These are phyloP conservation scores for Boletus pseudo-olivaceus DNA, from an alignment of 768 basidiomycete species.

Conservation along the genomic window DNA sequence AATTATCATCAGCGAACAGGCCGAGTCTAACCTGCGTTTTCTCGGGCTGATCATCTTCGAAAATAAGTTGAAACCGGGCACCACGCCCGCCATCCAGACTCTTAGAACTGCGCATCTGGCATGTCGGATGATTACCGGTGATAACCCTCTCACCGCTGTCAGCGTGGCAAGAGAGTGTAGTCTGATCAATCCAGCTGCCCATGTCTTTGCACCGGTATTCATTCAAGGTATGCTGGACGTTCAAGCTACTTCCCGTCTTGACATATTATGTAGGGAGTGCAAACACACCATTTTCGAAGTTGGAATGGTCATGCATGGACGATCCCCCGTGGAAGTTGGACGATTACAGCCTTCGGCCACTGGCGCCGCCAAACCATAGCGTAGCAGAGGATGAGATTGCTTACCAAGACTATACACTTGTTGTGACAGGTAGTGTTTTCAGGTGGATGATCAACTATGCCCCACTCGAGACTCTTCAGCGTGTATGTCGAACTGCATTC, in stretches of 20 bases:
- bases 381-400: conserved; percentile 69
- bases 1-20: conserved; percentile 68
- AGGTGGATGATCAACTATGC: conserved; percentile 98
- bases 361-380: conserved; percentile 65
- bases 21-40: conserved; percentile 86
- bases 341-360: conserved; percentile 80
- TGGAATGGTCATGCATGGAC: conserved; percentile 93
- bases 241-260: neutral
- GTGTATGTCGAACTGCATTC: conserved; percentile 43
- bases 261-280: conserved; percentile 46
- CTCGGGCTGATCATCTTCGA: conserved; percentile 96
- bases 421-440: conserved; percentile 93
- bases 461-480: conserved; percentile 88
- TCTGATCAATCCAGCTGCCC: conserved; percentile 81
- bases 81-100: conserved; percentile 84
- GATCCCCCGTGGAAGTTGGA: conserved; percentile 84
- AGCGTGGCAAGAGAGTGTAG: conserved; percentile 95
- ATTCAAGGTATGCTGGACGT: conserved; percentile 48
- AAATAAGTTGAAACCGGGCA: conserved; percentile 93
- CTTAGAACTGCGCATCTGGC: conserved; percentile 87
- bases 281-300: conserved; percentile 48
- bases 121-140: conserved; percentile 97
- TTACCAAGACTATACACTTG: conserved; percentile 86
- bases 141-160: conserved; percentile 94
- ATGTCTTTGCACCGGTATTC: conserved; percentile 85